phyloP scores from a whole-genome alignment of 441 rosid genomes.

The Erysimum cheiri region DNA sequence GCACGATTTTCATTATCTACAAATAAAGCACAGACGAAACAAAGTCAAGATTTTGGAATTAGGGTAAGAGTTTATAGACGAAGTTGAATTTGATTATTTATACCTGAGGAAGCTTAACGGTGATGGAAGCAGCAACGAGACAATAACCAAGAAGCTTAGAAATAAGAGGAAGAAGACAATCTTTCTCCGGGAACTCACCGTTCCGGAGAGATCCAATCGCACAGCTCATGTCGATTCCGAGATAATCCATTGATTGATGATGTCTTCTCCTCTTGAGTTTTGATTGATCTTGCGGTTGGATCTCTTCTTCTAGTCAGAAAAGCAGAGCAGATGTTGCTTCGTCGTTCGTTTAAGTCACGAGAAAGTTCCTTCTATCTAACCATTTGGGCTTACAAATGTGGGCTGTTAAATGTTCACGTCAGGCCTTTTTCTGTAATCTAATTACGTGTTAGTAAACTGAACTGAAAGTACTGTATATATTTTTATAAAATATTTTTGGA shows the following conservation, averaged over 20 bases:
- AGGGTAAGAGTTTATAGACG: not conserved
- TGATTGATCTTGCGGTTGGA: conserved; percentile 9
- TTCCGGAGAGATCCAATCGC: conserved; percentile 67
- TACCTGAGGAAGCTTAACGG: conserved; percentile 98
- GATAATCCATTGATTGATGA: conserved; percentile 53
- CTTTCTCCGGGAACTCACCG: conserved; percentile 69
- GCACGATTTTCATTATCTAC: conserved; percentile 86
- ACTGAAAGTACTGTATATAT: too few species aligned
- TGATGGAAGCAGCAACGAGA: conserved; percentile 93
- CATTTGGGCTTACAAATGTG: not conserved
- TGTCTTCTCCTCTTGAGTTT: not conserved
- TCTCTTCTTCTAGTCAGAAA: not conserved
- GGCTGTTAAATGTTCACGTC: not conserved
- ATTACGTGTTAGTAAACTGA: too few species aligned
- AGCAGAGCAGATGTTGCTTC: not conserved
- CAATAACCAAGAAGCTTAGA: conserved; percentile 91
- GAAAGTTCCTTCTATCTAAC: not conserved
- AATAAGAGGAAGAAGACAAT: conserved; percentile 80
- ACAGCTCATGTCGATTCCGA: conserved; percentile 83
- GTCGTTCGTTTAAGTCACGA: not conserved
- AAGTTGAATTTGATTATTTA: not conserved
- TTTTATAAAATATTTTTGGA: too few species aligned
- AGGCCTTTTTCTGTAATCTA: not conserved
- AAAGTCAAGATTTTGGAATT: not conserved
- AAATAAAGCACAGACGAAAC: not conserved